Evolutionary conservation across 768 basidiomycete genomes (phyloP).

Genomic region (Mycena kentingensis): DNA sequence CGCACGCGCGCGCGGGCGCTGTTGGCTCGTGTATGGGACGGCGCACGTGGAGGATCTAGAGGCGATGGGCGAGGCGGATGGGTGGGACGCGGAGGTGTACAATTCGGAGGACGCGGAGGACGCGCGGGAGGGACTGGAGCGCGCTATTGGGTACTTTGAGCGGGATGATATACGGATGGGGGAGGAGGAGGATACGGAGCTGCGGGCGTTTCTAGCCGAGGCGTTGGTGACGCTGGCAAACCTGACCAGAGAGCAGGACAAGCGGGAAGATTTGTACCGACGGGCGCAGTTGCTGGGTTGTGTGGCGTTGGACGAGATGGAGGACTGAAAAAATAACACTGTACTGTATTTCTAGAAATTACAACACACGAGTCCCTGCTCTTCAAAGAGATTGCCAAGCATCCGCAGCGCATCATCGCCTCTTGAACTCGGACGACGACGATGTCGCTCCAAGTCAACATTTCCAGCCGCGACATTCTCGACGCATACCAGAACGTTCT

Average conservation of each 20-base stretch:
- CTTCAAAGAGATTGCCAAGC: no score
- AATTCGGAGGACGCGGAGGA: conserved; percentile 54
- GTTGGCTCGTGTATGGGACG: conserved; percentile 58
- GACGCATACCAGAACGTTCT: conserved; percentile 78
- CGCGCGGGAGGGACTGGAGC: conserved; percentile 51
- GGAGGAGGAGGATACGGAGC: conserved; percentile 27
- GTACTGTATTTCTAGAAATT: no score
- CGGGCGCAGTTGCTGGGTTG: conserved; percentile 53
- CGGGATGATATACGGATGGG: conserved; percentile 36
- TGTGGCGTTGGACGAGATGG: conserved; percentile 38
- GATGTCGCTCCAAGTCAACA: conserved; percentile 82
- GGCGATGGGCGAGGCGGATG: conserved; percentile 45
- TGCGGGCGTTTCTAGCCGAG: conserved; percentile 49
- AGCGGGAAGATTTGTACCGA: conserved; percentile 54
- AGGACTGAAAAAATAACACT: conserved; percentile 13
- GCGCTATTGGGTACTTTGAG: conserved; percentile 47
- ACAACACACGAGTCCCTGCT: no score
- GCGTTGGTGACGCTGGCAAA: conserved; percentile 64
- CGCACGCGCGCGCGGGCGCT: conserved; percentile 50
- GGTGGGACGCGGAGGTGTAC: conserved; percentile 36
- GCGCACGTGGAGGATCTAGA: conserved; percentile 59
- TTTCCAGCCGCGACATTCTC: conserved; percentile 70
- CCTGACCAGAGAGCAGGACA: conserved; percentile 48
- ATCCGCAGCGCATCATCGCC: no score
- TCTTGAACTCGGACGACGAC: no score